phyloP scores from a whole-genome alignment of 805 yeast species.

The Starmerella davenportii region DNA sequence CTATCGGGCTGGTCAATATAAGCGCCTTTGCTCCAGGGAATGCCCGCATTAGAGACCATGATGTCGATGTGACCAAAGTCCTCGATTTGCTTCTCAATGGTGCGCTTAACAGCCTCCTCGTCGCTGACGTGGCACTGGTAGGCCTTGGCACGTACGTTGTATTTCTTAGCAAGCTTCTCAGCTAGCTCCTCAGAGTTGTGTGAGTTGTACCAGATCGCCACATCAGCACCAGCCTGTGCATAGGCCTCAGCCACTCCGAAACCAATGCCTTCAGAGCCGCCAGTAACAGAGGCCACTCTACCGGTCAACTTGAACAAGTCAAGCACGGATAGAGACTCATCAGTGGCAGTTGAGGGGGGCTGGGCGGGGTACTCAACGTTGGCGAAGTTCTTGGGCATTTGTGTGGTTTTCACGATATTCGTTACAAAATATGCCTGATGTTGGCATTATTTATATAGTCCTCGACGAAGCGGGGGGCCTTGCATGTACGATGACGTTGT shows the following conservation, averaged over 20 bases:
- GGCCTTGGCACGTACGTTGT: slow-evolving; percentile 45
- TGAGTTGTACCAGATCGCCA: slow-evolving; percentile 51
- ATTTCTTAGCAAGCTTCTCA: slow-evolving; percentile 33
- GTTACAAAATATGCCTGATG: too few species aligned
- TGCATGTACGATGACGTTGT: too few species aligned
- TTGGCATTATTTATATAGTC: neutral
- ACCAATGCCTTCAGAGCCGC: slow-evolving; percentile 73
- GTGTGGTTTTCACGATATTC: too few species aligned
- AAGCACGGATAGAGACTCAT: slow-evolving; percentile 27
- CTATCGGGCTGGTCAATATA: slow-evolving; percentile 33
- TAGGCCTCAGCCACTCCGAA: slow-evolving; percentile 63
- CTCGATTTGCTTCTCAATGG: slow-evolving; percentile 32
- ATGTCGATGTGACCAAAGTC: slow-evolving; percentile 72
- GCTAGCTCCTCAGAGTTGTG: slow-evolving; percentile 51
- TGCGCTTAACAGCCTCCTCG: slow-evolving; percentile 31
- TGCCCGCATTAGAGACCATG: slow-evolving; percentile 81
- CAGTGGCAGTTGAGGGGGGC: slow-evolving; percentile 15
- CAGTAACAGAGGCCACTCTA: slow-evolving; percentile 70
- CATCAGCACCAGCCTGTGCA: slow-evolving; percentile 76
- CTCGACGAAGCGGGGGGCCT: too few species aligned
- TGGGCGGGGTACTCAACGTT: slow-evolving; percentile 16
- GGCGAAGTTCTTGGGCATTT: slow-evolving; percentile 14
- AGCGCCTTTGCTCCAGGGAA: slow-evolving; percentile 59
- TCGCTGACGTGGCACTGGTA: slow-evolving; percentile 43
- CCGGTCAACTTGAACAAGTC: slow-evolving; percentile 66